Evolutionary conservation across 2,329 filamentous ascomycete genomes (phyloP), one percentile per base, ranked within the genome.

Genomic region (Talaromyces sp.): DNA sequence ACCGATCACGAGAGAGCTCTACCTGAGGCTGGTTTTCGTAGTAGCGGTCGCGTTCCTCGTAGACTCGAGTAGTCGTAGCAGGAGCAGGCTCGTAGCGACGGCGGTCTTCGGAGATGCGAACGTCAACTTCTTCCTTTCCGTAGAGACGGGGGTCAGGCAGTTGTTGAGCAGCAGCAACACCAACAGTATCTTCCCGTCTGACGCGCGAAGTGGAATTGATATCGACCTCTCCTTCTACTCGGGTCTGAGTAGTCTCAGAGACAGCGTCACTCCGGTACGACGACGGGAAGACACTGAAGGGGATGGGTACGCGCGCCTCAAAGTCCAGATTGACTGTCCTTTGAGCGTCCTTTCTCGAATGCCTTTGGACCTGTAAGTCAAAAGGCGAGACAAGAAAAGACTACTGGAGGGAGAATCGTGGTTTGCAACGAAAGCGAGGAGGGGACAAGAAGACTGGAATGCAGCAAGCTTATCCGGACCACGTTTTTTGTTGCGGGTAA

Each of bases 281-380:
- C 81, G 92, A 96, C 84, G 93, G 93, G 88, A 97, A 97, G 89
- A 97, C 90, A 90, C 92, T 97, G 88, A 97, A 96, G 83, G 93
- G 93, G 82, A 97, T 94, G 85, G 93, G 91, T 82, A 97, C 90
- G 82, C 92, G 90, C 83, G 92, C 92, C 90, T 96, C 92, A 94
- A 96, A 97, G 91, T 97, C 92, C 92, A 97, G 92, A 85, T 91
- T 97, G 91, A 83, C 91, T 89, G 89, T 87, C 88, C 89, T 87
- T 81, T 77, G 78, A 79, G 81, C 81, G 86, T 81, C 85, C 84
- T 83, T 86, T 88, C 88, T 90, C 85, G 85, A 86, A 86, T 75
- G 72, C 72, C 75, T 77, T 76, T 75, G 75, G 75, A 77, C 77
- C 70, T 76, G 74, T 73, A 77, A 77, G 69, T 75, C 75, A 75